Evolutionary conservation across 768 basidiomycete genomes (phyloP), one percentile per base, ranked within the genome.

Genomic region (Leccinum longicurvipes): DNA sequence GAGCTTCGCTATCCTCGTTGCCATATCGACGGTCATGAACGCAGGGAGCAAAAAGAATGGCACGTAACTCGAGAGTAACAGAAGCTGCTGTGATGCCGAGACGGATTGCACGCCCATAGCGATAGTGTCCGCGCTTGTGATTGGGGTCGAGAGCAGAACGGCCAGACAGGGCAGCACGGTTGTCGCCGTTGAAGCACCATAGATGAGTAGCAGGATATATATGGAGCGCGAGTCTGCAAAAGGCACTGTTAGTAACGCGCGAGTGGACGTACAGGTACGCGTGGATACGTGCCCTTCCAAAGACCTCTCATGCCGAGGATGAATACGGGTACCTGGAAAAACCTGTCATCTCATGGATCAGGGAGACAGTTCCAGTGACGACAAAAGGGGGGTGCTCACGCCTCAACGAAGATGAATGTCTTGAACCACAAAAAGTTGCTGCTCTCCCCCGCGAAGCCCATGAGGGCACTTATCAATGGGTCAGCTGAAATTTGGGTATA

Each of bases 241-340:
- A 41, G 19, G 25, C 17, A 19, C n/a, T 10, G n/a, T 58, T 28
- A 57, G 21, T 31, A 47, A 41, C 19, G 19, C 36, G 46, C 10
- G 14, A n/a, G 10, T 9, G 44, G 11, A 4, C 11, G n/a, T 15
- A 9, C 14, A 36, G 24, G 54, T n/a, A 7, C 8, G 14, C 4
- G 3, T 25, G 19, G 3, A 24, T 42, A 25, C 23, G 28, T 60
- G 80, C 88, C 80, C 62, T 73, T 77, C 77, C 79, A 86, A 12
- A 89, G 73, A 0, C 79, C 83, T 14, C 73, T 73, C 45, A 81
- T 77, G 12, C 87, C 89, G n/a, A 93, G 55, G 44, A 91, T 61
- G 66, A 93, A 93, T 0, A 86, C 79, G 0, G 93, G 93, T 0
- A 92, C 71, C 65, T 93, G 91, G 68, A 89, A 87, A 48, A 82